Percentiles rank a stretch among this genome's conserved stretches.
phyloP scores from a whole-genome alignment of 1,139 yeast species.

The Geotrichum siamense region DNA sequence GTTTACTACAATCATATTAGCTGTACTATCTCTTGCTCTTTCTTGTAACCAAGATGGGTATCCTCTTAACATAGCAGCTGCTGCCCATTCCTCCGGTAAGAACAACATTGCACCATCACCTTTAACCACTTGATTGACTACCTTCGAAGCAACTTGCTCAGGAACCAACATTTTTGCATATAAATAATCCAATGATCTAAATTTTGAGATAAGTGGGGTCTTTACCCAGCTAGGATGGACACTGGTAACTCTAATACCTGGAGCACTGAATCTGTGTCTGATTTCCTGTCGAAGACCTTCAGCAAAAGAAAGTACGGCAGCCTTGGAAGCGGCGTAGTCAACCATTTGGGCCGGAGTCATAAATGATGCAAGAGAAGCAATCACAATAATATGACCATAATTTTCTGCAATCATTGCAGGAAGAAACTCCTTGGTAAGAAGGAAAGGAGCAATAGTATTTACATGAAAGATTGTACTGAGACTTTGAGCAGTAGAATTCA shows the following conservation, averaged over 20 bases:
- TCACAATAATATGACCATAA: slow-evolving; percentile 63
- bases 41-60: slow-evolving; percentile 21
- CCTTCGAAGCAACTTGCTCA: slow-evolving; percentile 17
- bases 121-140: slow-evolving; percentile 16
- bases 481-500: slow-evolving; percentile 46
- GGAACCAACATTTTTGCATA: slow-evolving; percentile 18
- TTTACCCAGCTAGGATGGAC: slow-evolving; percentile 22
- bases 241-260: slow-evolving; percentile 18
- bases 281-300: slow-evolving; percentile 60
- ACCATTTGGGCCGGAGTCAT: slow-evolving; percentile 62
- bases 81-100: slow-evolving; percentile 15
- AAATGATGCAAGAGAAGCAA: slow-evolving; percentile 66
- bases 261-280: slow-evolving; percentile 32
- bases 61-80: slow-evolving; percentile 11
- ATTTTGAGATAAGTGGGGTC: slow-evolving; percentile 19
- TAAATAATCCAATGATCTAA: slow-evolving; percentile 16
- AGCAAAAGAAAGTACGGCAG: slow-evolving; percentile 65
- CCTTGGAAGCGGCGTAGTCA: slow-evolving; percentile 70
- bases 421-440: slow-evolving; percentile 55
- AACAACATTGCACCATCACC: slow-evolving; percentile 18
- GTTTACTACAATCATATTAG: slow-evolving; percentile 14
- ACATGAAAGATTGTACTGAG: slow-evolving; percentile 51
- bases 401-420: slow-evolving; percentile 51
- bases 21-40: slow-evolving; percentile 10
- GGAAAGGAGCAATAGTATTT: slow-evolving; percentile 56